phyloP scores from a whole-genome alignment of 208 protist species.

The Eutreptiella sp. region DNA sequence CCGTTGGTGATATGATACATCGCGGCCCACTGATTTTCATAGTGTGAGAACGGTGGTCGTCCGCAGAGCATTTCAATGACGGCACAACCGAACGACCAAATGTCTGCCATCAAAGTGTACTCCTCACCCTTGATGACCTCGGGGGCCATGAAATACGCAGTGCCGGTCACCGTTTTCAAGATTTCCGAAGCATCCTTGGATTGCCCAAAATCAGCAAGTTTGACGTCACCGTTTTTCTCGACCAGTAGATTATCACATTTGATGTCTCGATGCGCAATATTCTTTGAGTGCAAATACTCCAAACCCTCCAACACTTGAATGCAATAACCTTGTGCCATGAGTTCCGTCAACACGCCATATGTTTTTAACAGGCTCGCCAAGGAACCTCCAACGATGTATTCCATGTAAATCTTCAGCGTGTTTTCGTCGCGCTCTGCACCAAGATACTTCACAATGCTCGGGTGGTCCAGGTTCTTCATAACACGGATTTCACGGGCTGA shows the following conservation, averaged over 20 bases:
- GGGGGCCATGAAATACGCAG: no score
- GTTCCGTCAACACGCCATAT: conserved; percentile 54
- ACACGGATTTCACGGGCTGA: no score
- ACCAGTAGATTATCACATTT: conserved; percentile 84
- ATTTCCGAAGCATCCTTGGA: no score
- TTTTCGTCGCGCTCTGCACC: conserved; percentile 49
- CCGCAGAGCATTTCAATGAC: no score
- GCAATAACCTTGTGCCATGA: conserved; percentile 59
- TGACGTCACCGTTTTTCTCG: conserved; percentile 59
- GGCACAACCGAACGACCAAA: no score
- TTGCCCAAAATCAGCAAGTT: conserved; percentile 82
- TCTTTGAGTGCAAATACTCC: conserved; percentile 62
- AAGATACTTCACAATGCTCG: conserved; percentile 60
- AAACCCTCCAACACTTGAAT: conserved; percentile 64
- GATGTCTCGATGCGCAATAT: conserved; percentile 78
- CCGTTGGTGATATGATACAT: no score
- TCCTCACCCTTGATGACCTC: no score
- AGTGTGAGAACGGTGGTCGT: no score
- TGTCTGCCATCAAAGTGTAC: no score
- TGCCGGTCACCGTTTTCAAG: no score
- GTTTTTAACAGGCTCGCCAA: conserved; percentile 56
- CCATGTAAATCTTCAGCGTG: conserved; percentile 75
- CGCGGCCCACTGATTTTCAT: no score
- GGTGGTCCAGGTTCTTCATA: no score
- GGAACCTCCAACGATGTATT: conserved; percentile 71